Evolutionary conservation across 192 early-diverging fungal species (phyloP).

Genomic region (Linnemannia exigua): DNA sequence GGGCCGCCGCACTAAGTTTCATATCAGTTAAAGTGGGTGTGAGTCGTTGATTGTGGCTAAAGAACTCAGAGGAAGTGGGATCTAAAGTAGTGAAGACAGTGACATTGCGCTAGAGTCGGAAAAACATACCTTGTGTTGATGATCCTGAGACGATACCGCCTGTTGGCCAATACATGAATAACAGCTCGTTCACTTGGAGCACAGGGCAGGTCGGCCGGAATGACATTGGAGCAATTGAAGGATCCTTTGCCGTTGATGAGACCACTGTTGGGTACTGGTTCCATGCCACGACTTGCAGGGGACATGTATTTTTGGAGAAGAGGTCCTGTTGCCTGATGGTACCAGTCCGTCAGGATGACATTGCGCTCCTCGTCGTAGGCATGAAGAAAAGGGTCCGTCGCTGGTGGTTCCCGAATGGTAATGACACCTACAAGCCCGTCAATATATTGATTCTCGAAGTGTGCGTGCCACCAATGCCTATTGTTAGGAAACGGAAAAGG

Average conservation of each 20-base stretch:
- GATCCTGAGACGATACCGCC: conserved; percentile 71
- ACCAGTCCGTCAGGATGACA: conserved; percentile 59
- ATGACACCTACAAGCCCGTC: conserved; percentile 58
- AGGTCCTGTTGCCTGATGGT: conserved; percentile 47
- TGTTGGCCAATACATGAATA: conserved; percentile 44
- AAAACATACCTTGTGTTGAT: conserved; percentile 63
- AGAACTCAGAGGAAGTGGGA: not conserved
- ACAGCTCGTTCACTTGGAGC: conserved; percentile 19
- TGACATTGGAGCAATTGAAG: conserved; percentile 54
- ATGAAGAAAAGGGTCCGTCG: conserved; percentile 45
- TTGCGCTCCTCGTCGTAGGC: conserved; percentile 61
- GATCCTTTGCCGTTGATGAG: conserved; percentile 64
- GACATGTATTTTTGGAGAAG: conserved; percentile 21
- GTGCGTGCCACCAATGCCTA: conserved; percentile 64
- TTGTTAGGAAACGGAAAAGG: conserved; percentile 4
- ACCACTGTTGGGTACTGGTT: conserved; percentile 62
- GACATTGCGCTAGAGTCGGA: not conserved
- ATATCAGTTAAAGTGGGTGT: not conserved
- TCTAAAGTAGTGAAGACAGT: not conserved
- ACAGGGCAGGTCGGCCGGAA: conserved; percentile 30
- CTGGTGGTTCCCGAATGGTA: conserved; percentile 56
- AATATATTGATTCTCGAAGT: conserved; percentile 58
- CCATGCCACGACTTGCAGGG: conserved; percentile 14
- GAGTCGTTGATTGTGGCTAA: not conserved
- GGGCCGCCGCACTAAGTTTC: conserved; percentile 63